Evolutionary conservation across 2,329 filamentous ascomycete genomes (phyloP).

Genomic region (Microcyclospora pomicola): DNA sequence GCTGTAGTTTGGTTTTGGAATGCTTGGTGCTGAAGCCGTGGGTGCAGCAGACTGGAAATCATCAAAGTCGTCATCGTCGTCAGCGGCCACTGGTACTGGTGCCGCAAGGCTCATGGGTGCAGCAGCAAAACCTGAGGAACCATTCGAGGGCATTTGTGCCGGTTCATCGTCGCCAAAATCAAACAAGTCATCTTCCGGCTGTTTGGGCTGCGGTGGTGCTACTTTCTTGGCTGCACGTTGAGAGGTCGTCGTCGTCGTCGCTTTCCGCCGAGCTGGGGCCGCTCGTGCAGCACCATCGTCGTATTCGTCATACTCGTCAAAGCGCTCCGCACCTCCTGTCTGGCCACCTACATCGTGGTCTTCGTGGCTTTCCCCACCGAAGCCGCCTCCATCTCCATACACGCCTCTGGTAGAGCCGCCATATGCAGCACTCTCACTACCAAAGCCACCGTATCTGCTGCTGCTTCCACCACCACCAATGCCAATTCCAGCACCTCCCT

Average conservation of each 20-base stretch:
- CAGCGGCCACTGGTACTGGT: slow-evolving; percentile 22
- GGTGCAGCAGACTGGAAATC: slow-evolving; percentile 86
- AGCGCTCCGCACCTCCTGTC: slow-evolving; percentile 50
- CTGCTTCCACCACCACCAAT: slow-evolving; percentile 38
- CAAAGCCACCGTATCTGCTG: slow-evolving; percentile 76
- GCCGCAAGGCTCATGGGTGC: slow-evolving; percentile 8
- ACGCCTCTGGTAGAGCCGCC: slow-evolving; percentile 56
- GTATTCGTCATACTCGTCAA: slow-evolving; percentile 95
- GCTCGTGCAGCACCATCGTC: slow-evolving; percentile 54
- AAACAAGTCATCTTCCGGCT: slow-evolving; percentile 83
- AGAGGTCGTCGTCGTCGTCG: slow-evolving; percentile 21
- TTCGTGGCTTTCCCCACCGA: slow-evolving; percentile 58
- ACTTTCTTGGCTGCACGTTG: slow-evolving; percentile 44
- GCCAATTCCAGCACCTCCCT: slow-evolving; percentile 58
- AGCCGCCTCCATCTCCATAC: slow-evolving; percentile 91
- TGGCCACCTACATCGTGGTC: slow-evolving; percentile 48
- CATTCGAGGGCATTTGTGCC: slow-evolving; percentile 29
- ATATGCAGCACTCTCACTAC: slow-evolving; percentile 56
- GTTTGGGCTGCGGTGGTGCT: slow-evolving; percentile 63
- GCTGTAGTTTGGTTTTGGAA: slow-evolving; percentile 24
- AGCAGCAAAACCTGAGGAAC: slow-evolving; percentile 23
- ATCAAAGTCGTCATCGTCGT: slow-evolving; percentile 87
- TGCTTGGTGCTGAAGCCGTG: slow-evolving; percentile 22
- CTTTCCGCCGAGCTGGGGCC: slow-evolving; percentile 40
- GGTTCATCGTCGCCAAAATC: slow-evolving; percentile 62